These are phyloP conservation scores for Phytopythium mirpurense DNA, from an alignment of 352 stramenopile species.

Conservation along the genomic window DNA sequence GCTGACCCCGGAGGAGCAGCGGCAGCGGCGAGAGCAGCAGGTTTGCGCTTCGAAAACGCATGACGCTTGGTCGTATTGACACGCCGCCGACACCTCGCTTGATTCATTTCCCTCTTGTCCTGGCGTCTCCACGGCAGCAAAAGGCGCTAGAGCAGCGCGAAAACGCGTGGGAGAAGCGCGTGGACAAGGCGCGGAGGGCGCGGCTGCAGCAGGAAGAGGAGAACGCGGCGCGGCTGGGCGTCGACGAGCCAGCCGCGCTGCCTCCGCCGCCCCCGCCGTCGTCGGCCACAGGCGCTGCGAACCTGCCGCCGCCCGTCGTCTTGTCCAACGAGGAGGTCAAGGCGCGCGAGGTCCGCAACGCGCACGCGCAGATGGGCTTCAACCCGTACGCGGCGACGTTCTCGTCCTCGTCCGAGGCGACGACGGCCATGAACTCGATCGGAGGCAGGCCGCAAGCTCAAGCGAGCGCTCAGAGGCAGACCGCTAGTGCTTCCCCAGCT, in stretches of 20 bases:
- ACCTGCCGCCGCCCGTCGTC: conserved; percentile 16
- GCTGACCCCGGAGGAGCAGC: conserved; percentile 48
- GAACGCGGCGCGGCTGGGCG: conserved; percentile 32
- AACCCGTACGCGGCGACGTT: conserved; percentile 70
- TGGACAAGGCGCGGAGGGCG: conserved; percentile 44
- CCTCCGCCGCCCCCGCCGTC: conserved; percentile 7
- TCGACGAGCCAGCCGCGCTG: too few species aligned
- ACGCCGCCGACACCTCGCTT: too few species aligned
- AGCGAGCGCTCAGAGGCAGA: too few species aligned
- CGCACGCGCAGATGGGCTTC: conserved; percentile 58
- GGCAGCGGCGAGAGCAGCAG: conserved; percentile 54
- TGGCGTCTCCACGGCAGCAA: conserved; percentile 28
- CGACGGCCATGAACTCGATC: conserved; percentile 52
- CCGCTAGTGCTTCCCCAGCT: conserved; percentile 1
- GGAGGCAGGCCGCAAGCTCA: too few species aligned
- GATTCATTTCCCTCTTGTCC: too few species aligned
- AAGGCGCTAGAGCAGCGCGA: conserved; percentile 54
- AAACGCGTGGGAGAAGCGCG: conserved; percentile 68
- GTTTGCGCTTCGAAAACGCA: conserved; percentile 20
- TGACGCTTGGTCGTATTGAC: too few species aligned
- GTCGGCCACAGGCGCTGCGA: conserved; percentile 4
- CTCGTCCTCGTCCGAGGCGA: conserved; percentile 52
- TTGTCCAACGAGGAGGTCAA: conserved; percentile 66
- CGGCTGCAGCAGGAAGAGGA: conserved; percentile 49
- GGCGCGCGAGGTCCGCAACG: conserved; percentile 44